A percentile compares a stretch with the other conserved stretches of the same genome.
These are phyloP conservation scores for Cordia subcordata DNA, from an alignment of 257 asterid genomes.

Conservation along the genomic window DNA sequence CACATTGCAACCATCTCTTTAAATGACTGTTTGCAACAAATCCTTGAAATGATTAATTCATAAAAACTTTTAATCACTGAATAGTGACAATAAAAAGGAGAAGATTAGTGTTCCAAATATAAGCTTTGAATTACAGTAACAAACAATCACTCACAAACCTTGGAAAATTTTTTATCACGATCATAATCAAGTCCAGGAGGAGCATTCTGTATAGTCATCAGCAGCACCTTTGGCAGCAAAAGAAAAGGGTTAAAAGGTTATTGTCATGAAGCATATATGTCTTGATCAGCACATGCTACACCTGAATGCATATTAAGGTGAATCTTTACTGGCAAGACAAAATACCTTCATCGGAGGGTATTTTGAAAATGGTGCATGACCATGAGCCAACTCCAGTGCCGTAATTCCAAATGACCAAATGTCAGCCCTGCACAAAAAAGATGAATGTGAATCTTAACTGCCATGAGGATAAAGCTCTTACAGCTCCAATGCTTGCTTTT, in stretches of 20 bases:
- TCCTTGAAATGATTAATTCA: conserved; percentile 21
- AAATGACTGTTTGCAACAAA: conserved; percentile 62
- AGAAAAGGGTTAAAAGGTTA: conserved; percentile 15
- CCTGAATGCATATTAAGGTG: background rate
- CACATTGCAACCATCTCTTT: conserved; percentile 99
- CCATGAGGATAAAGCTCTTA: background rate
- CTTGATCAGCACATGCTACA: conserved; percentile 7
- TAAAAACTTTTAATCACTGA: background rate
- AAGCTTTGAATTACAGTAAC: background rate
- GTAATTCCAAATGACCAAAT: conserved; percentile 99
- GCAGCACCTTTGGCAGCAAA: conserved; percentile 61
- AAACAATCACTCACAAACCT: conserved; percentile 40
- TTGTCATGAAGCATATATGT: background rate
- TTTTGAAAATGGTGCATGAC: conserved; percentile 99
- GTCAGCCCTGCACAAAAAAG: conserved; percentile 65
- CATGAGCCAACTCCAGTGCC: conserved; percentile 98
- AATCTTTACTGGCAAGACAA: conserved; percentile 14
- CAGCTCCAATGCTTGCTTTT: no score
- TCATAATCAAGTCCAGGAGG: conserved; percentile 99
- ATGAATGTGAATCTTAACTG: conserved; percentile 1
- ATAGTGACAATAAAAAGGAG: no score
- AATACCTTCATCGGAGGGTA: conserved; percentile 99
- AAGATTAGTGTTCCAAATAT: conserved; percentile 4
- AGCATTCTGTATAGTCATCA: conserved; percentile 98
- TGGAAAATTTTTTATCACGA: conserved; percentile 96